phyloP scores from a whole-genome alignment of 2,329 filamentous ascomycete species.

The Pleurostoma richardsiae region DNA sequence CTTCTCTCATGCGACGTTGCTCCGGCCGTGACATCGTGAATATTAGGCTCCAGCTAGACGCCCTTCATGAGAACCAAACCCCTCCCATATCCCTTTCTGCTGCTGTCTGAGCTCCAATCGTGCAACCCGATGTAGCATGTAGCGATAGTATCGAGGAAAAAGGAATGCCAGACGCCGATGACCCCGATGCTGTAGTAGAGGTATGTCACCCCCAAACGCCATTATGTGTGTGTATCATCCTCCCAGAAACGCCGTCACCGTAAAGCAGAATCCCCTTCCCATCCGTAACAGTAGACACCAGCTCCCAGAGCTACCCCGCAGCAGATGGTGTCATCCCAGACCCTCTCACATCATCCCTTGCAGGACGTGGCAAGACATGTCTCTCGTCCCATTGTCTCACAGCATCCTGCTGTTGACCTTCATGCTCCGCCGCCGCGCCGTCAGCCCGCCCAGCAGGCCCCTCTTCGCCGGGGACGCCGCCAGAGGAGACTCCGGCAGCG shows the following conservation, averaged over 20 bases:
- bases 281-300: too few relatives aligned
- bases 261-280: too few relatives aligned
- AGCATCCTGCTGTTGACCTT: neutral
- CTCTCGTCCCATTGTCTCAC: too few relatives aligned
- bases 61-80: neutral
- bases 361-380: too few relatives aligned
- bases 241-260: too few relatives aligned
- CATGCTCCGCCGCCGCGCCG: slow-evolving; percentile 16
- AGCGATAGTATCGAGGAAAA: neutral
- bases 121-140: neutral
- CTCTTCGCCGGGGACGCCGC: slow-evolving; percentile 11
- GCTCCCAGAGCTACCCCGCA: too few relatives aligned
- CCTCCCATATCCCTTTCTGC: neutral
- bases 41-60: too few relatives aligned
- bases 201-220: neutral
- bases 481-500: slow-evolving; percentile 9
- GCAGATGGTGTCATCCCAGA: too few relatives aligned
- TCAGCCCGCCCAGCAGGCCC: slow-evolving; percentile 18
- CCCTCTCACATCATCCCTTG: too few relatives aligned
- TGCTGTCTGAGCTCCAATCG: neutral
- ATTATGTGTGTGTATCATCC: neutral
- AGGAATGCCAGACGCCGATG: neutral
- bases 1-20: too few relatives aligned
- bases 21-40: too few relatives aligned
- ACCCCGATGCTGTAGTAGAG: neutral